Conservation (phyloP, 768 basidiomycete genomes). For the Kwoniella bestiolae region DNA sequence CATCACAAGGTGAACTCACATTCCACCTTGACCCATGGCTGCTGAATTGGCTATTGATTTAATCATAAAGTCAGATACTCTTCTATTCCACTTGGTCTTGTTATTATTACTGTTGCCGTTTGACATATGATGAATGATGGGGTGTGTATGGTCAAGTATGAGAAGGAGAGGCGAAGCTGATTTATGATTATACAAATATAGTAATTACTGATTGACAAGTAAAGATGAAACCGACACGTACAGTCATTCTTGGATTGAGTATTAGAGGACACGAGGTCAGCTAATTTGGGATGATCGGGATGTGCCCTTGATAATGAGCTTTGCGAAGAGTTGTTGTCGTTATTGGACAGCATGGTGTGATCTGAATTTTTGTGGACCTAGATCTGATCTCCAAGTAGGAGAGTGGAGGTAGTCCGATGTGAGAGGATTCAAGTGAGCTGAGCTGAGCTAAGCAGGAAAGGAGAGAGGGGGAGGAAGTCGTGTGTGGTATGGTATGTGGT, state of each 20-base stretch:
- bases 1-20: slow-evolving; percentile 22
- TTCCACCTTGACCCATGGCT: slow-evolving; percentile 22
- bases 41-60: slow-evolving; percentile 21
- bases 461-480: neutral
- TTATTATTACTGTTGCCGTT: neutral
- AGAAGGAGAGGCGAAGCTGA: neutral
- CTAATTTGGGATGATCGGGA: slow-evolving; percentile 47
- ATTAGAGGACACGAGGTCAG: slow-evolving; percentile 34
- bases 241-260: slow-evolving; percentile 19
- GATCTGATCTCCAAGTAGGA: neutral
- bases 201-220: neutral
- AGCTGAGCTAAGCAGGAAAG: slow-evolving; percentile 6
- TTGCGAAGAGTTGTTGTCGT: neutral
- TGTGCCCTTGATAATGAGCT: slow-evolving; percentile 35
- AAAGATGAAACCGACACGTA: slow-evolving; percentile 13
- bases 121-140: slow-evolving; percentile 9
- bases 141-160: neutral
- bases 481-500: slow-evolving; percentile 19
- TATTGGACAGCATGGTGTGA: slow-evolving; percentile 2
- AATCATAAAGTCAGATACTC: slow-evolving; percentile 25
- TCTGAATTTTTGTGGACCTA: neutral
- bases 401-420: neutral
- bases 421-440: neutral
- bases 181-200: neutral
- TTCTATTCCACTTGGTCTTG: slow-evolving; percentile 15